Base-by-base conservation (phyloP, 2,329 filamentous ascomycete species). In the Botrytis tulipae region DNA sequence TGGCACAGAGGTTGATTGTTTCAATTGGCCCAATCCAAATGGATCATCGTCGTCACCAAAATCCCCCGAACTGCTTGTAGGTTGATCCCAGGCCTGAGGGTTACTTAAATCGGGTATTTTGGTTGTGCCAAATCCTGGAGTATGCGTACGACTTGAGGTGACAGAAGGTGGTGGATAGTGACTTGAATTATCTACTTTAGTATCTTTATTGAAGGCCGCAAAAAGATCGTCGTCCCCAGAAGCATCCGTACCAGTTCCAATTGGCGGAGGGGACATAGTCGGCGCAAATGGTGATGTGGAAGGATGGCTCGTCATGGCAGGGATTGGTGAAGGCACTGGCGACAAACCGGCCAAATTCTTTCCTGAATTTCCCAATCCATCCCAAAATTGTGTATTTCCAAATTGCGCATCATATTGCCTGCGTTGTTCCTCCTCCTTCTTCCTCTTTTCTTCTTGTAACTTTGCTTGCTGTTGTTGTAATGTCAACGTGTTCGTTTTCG, bases 391-490 rank as follows among this genome's bases (percentile, higher is more conserved):
- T 18, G 88, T 87, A 78, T 91, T 89, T 3, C 93, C 94, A 82
- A 94, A 98, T 75, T 95, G 90, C 44, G 89, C 87, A 76, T 96
- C 93, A 78, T 91, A 88, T 80, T 91, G 89, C 78, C 87, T 91
- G 78, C 87, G 88, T 80, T 89, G 88, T 80, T 95, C 91, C 74
- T 91, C 91, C 75, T 94, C 92, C 81, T 95, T 93, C 81, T 85
- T 89, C 48, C 87, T 85, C 83, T 89, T 93, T 82, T 91, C 89
- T 6, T 86, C 87, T 76, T 90, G 87, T 54, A 92, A 82, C 74
- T 88, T 89, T 75, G 89, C 88, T 82, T 93, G 93, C 79, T 94
- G 91, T 82, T 97, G 93, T 76, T 92, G 89, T 77, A 97, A 83
- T 75, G 89, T 92, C 25, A 98, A 85, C 76, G 92, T 96, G 82